phyloP scores from a whole-genome alignment of 2,329 filamentous ascomycete species.

The Tolypocladium ovalisporum region DNA sequence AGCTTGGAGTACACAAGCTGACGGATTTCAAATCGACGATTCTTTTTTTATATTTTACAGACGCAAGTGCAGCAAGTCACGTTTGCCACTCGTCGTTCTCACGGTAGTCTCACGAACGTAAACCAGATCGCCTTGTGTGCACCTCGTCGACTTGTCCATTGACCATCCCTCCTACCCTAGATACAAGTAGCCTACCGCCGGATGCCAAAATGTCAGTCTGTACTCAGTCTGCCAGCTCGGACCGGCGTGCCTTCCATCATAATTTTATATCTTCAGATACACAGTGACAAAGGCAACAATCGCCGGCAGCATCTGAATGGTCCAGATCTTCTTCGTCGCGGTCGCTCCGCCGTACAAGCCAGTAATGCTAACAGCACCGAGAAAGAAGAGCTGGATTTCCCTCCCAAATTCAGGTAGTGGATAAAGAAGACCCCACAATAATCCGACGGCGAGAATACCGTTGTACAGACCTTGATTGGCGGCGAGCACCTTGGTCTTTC shows the following conservation, averaged over 20 bases:
- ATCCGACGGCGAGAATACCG: constrained; percentile 38
- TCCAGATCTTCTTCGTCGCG: constrained; percentile 27
- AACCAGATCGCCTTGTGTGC: too few species aligned
- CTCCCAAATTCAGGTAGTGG: constrained; percentile 27
- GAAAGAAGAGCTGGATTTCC: constrained; percentile 37
- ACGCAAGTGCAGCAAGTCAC: too few species aligned
- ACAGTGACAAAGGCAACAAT: constrained; percentile 1
- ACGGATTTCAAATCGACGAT: too few species aligned
- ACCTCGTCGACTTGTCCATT: too few species aligned
- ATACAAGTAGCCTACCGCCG: too few species aligned
- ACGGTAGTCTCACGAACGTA: too few species aligned
- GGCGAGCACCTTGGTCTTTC: constrained; percentile 31
- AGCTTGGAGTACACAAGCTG: too few species aligned
- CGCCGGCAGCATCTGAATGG: constrained; percentile 26
- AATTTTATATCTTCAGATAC: constrained; percentile 8
- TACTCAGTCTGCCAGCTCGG: not conserved
- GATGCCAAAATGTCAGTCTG: too few species aligned
- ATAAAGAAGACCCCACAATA: constrained; percentile 36
- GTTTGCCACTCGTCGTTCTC: too few species aligned
- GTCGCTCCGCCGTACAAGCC: constrained; percentile 34
- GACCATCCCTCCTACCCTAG: too few species aligned
- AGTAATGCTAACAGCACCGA: constrained; percentile 31
- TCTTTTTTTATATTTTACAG: too few species aligned
- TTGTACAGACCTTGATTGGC: constrained; percentile 44
- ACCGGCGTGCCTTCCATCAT: not conserved